Percentiles rank a stretch among this genome's conserved stretches.
These are phyloP conservation scores for Lentithecium fluviatile DNA, from an alignment of 495 filamentous ascomycete genomes.

Conservation along the genomic window DNA sequence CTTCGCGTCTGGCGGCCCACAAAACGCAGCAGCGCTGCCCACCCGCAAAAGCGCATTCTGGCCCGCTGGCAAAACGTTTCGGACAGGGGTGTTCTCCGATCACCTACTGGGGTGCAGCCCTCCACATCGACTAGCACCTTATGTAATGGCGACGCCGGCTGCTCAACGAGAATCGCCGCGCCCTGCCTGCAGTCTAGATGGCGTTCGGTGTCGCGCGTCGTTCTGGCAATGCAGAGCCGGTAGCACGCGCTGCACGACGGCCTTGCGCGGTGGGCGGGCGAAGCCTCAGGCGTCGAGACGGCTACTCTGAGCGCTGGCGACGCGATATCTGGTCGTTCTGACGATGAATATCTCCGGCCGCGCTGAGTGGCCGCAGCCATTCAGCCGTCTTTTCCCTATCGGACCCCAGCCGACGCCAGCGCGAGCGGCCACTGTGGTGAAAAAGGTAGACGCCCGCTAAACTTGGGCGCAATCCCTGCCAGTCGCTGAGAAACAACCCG, in stretches of 20 bases:
- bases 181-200: no score
- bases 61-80: conserved; percentile 9
- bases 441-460: conserved; percentile 34
- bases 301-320: neutral
- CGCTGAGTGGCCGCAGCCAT: conserved; percentile 27
- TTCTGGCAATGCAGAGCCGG: no score
- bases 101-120: neutral
- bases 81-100: conserved; percentile 13
- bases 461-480: conserved; percentile 20
- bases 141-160: neutral
- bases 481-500: neutral
- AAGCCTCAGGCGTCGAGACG: neutral
- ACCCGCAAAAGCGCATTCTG: neutral
- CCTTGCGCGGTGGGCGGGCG: neutral
- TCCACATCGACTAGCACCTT: neutral
- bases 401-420: conserved; percentile 27
- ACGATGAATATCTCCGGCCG: conserved; percentile 32
- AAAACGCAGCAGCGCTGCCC: conserved; percentile 5
- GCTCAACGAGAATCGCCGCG: neutral
- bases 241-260: no score
- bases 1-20: conserved; percentile 33
- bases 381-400: conserved; percentile 39
- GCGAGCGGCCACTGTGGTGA: conserved; percentile 4
- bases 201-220: no score
- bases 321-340: neutral